Conservation (phyloP, 1,284 basidiomycete genomes). For the Tilletia walkeri region DNA sequence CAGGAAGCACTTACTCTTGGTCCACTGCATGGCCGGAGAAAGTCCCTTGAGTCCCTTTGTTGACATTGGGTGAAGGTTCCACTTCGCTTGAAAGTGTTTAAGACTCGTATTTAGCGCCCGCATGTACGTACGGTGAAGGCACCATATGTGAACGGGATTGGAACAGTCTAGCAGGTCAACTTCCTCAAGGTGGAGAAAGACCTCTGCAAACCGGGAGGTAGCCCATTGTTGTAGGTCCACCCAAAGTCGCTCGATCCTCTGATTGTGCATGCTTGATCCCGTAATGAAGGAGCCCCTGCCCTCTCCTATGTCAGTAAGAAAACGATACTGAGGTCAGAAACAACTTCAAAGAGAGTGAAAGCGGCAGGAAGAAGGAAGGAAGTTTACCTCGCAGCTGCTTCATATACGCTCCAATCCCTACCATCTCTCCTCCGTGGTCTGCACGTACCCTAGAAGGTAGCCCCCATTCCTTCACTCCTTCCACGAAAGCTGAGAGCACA, state of each 20-base stretch:
- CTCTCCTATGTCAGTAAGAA: background rate
- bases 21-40: too few relatives aligned
- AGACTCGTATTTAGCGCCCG: background rate
- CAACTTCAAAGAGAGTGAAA: too few relatives aligned
- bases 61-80: background rate
- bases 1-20: too few relatives aligned
- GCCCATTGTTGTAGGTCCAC: background rate
- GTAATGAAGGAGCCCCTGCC: background rate
- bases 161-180: background rate
- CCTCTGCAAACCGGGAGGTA: background rate
- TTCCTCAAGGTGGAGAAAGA: background rate
- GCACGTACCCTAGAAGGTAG: too few relatives aligned
- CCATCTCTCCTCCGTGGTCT: too few relatives aligned
- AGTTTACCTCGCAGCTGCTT: too few relatives aligned
- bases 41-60: background rate
- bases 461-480: too few relatives aligned
- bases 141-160: background rate
- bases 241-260: background rate
- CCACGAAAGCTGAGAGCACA: too few relatives aligned
- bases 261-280: background rate
- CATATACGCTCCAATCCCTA: too few relatives aligned
- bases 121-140: background rate
- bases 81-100: background rate
- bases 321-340: too few relatives aligned
- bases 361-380: too few relatives aligned